Conservation (phyloP, 306 rosid genomes). For the Ochetophila trinervis region DNA sequence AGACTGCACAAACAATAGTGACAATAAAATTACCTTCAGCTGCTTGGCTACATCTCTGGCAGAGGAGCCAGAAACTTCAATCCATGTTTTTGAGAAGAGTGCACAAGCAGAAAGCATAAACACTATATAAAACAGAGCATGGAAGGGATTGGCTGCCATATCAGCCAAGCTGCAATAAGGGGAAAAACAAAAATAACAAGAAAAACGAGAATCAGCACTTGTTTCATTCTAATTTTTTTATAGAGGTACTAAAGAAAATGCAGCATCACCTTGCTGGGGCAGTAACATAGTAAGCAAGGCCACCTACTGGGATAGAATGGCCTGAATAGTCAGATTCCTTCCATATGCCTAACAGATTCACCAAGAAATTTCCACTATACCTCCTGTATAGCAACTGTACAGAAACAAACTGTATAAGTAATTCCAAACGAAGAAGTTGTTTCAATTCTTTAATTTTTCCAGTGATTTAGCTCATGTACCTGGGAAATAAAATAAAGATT, state of each 20-base stretch:
- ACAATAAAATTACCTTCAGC: conserved; percentile 50
- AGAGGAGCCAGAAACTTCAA: conserved; percentile 96
- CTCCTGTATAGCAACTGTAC: conserved; percentile 69
- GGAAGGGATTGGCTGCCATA: conserved; percentile 93
- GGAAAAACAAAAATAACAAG: neutral
- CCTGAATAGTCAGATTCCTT: conserved; percentile 92
- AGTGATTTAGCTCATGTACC: conserved; percentile 36
- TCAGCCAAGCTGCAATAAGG: conserved; percentile 76
- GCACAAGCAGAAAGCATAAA: conserved; percentile 91
- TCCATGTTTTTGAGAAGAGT: conserved; percentile 88
- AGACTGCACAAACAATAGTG: neutral
- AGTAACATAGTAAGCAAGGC: conserved; percentile 80
- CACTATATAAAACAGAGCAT: conserved; percentile 72
- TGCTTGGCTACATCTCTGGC: conserved; percentile 92
- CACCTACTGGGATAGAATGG: conserved; percentile 81
- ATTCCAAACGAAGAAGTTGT: neutral
- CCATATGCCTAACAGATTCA: conserved; percentile 88
- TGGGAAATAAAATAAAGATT: conserved; percentile 91
- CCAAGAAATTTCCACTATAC: conserved; percentile 76
- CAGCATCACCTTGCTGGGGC: conserved; percentile 71
- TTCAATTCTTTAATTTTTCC: neutral
- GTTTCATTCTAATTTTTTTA: neutral
- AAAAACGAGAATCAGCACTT: neutral
- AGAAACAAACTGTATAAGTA: neutral
- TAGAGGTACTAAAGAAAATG: neutral